Evolutionary conservation across 1,139 yeast genomes (phyloP), one percentile per base, ranked within the genome.

Genomic region (Blastobotrys petasosporus): DNA sequence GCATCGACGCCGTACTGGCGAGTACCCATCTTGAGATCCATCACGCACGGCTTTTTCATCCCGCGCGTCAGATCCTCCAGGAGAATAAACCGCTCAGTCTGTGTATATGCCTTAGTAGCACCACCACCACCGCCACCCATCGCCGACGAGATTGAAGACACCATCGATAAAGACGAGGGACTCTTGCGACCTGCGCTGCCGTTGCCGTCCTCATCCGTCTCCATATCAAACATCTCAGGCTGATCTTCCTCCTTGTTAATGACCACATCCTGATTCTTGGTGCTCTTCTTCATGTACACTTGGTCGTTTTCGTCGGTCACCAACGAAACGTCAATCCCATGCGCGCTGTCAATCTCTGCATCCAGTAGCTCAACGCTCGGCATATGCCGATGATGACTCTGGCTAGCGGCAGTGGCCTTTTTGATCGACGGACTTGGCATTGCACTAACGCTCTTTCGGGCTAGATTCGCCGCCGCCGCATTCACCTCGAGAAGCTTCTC

Each of bases 1-100:
- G 97, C 97, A 55, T 87, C 95, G 12, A 90, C 83, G n/a, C 99
- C 98, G 58, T 92, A 92, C 65, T 94, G 99, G 46, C 99, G 74
- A 0, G 99, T 90, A 1, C 99, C 99, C 97, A 94, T 92, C 63
- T 94, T 94, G 55, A 94, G 73, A 65, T 94, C 99, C 49, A 94
- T 70, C 1, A 92, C 97, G 62, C 97, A 88, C 0, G 98, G 97
- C 51, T 76, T 76, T 31, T 67, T 70, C 82, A 92, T 79, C 31
- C 87, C 86, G 44, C 82, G 76, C 0, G 97, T 90, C 46, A 94
- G 69, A 66, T 94, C 99, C 61, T 94, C 98, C 45, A 90, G 70
- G n/a, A 94, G 68, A 34, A 94, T 84, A 60, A 88, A 88, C 54
- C 94, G 72, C 63, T 85, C 94, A 42, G 83, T 80, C 44, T 83